A percentile compares a stretch with the other conserved stretches of the same genome.
phyloP scores from a whole-genome alignment of 2,329 filamentous ascomycete species.

The Colletotrichum melonis region DNA sequence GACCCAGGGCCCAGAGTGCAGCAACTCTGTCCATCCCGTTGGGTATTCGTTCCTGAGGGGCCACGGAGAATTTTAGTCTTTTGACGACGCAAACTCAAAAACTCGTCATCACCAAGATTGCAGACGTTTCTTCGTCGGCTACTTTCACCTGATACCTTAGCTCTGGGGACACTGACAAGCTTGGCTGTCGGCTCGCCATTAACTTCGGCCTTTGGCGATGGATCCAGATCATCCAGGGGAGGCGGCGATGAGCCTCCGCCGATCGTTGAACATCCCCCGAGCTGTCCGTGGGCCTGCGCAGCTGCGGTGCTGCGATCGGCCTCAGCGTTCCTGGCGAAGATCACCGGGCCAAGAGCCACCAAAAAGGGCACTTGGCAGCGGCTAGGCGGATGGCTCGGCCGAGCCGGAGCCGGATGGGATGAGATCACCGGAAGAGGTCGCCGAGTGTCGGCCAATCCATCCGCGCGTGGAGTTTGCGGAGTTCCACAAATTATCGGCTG shows the following conservation, averaged over 20 bases:
- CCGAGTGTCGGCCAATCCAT: conserved; percentile 18
- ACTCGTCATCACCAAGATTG: conserved; percentile 17
- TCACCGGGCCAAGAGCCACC: background rate
- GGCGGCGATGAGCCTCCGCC: conserved; percentile 11
- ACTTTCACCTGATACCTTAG: conserved; percentile 28
- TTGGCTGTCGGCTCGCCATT: conserved; percentile 8
- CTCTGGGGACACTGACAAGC: conserved; percentile 18
- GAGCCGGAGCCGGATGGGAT: conserved; percentile 8
- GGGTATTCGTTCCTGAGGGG: conserved; percentile 2
- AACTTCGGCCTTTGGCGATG: conserved; percentile 11
- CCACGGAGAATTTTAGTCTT: conserved; percentile 26
- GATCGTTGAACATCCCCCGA: conserved; percentile 13
- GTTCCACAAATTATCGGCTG: conserved; percentile 16
- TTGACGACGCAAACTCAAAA: conserved; percentile 26
- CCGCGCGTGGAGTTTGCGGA: background rate
- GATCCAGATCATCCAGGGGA: conserved; percentile 8
- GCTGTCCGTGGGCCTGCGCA: background rate
- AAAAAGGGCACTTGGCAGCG: background rate
- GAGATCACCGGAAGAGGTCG: background rate
- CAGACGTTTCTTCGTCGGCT: background rate
- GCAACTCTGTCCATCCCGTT: conserved; percentile 9
- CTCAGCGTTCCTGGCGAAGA: background rate
- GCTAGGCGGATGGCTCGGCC: background rate
- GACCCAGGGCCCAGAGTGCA: conserved; percentile 10
- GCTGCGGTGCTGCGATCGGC: background rate